A percentile compares a stretch with the other conserved stretches of the same genome.
Conservation (phyloP, 2,329 filamentous ascomycete genomes). For the Pseudopyrenochaeta lycopersici region DNA sequence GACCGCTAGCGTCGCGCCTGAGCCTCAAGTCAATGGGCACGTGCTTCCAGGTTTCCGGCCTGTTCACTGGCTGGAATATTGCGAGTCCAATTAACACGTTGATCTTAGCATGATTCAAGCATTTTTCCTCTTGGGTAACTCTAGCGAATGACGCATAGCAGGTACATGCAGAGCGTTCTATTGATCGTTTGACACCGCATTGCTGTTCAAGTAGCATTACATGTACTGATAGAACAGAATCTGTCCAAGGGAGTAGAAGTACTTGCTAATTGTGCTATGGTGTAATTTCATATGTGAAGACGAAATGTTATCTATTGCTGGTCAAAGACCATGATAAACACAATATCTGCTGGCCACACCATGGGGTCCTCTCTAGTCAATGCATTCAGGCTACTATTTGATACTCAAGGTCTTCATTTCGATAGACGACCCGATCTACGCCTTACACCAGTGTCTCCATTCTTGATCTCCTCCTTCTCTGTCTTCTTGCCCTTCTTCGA, state of each 20-base stretch:
- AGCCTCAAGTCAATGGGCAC: conserved; percentile 15
- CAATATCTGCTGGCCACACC: neutral
- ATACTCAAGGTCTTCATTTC: conserved; percentile 7
- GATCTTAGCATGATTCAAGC: too few species aligned
- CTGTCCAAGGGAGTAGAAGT: too few species aligned
- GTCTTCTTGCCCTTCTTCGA: conserved; percentile 21
- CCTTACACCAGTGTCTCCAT: conserved; percentile 20
- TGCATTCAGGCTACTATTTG: neutral
- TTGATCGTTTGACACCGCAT: too few species aligned
- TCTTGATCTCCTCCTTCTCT: conserved; percentile 15
- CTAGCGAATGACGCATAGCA: too few species aligned
- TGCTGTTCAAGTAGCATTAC: too few species aligned
- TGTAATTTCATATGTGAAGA: too few species aligned
- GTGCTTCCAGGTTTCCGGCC: conserved; percentile 14
- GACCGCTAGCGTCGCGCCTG: conserved; percentile 25
- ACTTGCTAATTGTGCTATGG: too few species aligned
- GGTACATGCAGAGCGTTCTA: too few species aligned
- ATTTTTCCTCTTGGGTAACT: too few species aligned
- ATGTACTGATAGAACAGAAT: too few species aligned
- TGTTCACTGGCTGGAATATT: neutral
- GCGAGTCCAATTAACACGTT: too few species aligned
- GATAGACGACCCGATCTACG: conserved; percentile 36
- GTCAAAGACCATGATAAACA: neutral
- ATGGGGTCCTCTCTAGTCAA: too few species aligned
- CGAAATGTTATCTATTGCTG: neutral